phyloP scores from a whole-genome alignment of 176 grass and related monocot species.

The Oryza punctata region DNA sequence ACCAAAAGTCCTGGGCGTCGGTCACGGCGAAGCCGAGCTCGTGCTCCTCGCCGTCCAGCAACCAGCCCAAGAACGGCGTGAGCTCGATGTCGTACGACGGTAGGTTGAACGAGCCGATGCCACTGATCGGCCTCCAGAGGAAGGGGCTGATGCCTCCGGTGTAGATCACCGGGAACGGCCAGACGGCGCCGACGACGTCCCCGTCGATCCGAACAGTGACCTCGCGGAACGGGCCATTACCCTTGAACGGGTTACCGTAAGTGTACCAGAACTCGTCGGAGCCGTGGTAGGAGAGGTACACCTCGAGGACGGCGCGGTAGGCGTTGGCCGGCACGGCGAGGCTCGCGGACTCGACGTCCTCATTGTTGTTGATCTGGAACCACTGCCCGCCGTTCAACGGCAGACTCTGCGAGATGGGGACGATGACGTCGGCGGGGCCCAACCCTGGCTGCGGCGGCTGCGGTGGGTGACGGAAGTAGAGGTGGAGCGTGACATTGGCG shows the following conservation, averaged over 20 bases:
- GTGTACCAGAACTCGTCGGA: constrained; percentile 86
- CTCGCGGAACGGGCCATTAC: constrained; percentile 76
- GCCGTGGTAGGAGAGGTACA: constrained; percentile 71
- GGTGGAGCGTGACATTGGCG: constrained; percentile 67
- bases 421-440: constrained; percentile 65
- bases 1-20: constrained; percentile 58
- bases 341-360: constrained; percentile 44
- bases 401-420: constrained; percentile 59
- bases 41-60: constrained; percentile 66
- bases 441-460: constrained; percentile 12
- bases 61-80: constrained; percentile 61
- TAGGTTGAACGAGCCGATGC: constrained; percentile 85
- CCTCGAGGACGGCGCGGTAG: constrained; percentile 75
- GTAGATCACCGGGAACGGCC: constrained; percentile 88
- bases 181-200: constrained; percentile 64
- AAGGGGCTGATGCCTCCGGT: constrained; percentile 69
- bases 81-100: constrained; percentile 86
- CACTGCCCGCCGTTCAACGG: constrained; percentile 69
- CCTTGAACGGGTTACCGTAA: constrained; percentile 4
- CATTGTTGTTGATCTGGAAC: constrained; percentile 55
- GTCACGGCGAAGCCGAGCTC: constrained; percentile 69
- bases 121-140: constrained; percentile 77
- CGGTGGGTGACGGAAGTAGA: constrained; percentile 56
- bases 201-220: constrained; percentile 61
- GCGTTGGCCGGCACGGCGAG: constrained; percentile 58